Conservation (phyloP, 306 rosid species). For the Inga oerstediana region DNA sequence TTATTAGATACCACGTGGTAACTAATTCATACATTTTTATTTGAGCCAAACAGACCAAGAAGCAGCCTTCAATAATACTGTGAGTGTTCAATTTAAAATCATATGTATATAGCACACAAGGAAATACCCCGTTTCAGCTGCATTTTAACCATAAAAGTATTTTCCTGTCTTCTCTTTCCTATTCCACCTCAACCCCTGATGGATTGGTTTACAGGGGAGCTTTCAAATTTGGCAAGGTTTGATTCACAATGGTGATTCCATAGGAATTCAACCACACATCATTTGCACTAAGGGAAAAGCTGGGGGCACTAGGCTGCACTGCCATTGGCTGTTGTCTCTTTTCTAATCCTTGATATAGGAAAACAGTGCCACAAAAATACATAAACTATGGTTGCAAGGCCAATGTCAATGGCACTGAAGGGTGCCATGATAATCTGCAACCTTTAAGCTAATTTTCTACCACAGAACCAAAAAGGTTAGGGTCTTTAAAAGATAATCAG, state of each 20-base stretch:
- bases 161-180: background rate
- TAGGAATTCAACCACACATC: background rate
- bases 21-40: background rate
- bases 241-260: background rate
- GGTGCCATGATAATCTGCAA: conserved; percentile 12
- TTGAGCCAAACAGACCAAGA: background rate
- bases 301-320: background rate
- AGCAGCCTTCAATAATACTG: background rate
- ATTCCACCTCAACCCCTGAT: background rate
- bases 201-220: background rate
- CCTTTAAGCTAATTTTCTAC: conserved; percentile 3
- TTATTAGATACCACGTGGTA: too few species aligned
- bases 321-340: background rate
- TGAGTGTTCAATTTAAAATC: background rate
- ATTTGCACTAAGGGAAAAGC: background rate
- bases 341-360: background rate
- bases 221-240: background rate
- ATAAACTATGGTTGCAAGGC: background rate
- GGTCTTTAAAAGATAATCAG: background rate
- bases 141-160: background rate
- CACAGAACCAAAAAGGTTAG: background rate
- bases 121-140: background rate
- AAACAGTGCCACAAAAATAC: background rate
- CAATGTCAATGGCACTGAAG: conserved; percentile 4
- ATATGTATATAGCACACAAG: background rate